These are phyloP conservation scores for Piedraia hortae DNA, from an alignment of 2,329 filamentous ascomycete species.

Conservation along the genomic window DNA sequence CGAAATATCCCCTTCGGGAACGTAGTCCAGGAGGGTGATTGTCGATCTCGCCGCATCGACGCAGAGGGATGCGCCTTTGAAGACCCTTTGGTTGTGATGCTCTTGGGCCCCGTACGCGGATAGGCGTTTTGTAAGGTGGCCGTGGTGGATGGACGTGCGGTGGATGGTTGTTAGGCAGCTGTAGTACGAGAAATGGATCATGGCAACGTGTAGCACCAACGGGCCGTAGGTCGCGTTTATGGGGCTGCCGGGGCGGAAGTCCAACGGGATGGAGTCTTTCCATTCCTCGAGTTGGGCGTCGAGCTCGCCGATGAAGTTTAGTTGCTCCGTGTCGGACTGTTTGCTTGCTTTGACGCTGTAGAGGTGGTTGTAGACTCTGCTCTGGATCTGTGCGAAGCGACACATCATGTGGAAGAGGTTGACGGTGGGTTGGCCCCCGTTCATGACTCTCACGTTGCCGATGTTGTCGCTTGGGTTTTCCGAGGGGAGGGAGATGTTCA, in stretches of 20 bases:
- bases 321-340: conserved; percentile 69
- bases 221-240: conserved; percentile 83
- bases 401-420: conserved; percentile 88
- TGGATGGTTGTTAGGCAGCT: conserved; percentile 95
- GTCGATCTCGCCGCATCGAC: conserved; percentile 79
- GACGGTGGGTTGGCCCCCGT: conserved; percentile 56
- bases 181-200: conserved; percentile 90
- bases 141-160: conserved; percentile 92
- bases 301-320: conserved; percentile 87
- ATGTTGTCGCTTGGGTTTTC: conserved; percentile 78
- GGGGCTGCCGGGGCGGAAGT: conserved; percentile 91
- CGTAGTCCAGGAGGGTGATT: conserved; percentile 83
- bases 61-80: conserved; percentile 75
- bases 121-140: conserved; percentile 87
- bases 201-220: conserved; percentile 78
- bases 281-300: conserved; percentile 64
- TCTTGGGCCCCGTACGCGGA: conserved; percentile 91
- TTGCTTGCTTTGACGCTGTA: conserved; percentile 84
- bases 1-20: conserved; percentile 78
- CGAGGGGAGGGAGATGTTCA: conserved; percentile 89
- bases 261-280: conserved; percentile 86
- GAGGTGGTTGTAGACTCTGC: conserved; percentile 72
- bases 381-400: conserved; percentile 73
- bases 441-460: conserved; percentile 56
- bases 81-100: conserved; percentile 82